Evolutionary conservation across 164 flowering plant species (phyloP).

Genomic region (Stephania japonica): DNA sequence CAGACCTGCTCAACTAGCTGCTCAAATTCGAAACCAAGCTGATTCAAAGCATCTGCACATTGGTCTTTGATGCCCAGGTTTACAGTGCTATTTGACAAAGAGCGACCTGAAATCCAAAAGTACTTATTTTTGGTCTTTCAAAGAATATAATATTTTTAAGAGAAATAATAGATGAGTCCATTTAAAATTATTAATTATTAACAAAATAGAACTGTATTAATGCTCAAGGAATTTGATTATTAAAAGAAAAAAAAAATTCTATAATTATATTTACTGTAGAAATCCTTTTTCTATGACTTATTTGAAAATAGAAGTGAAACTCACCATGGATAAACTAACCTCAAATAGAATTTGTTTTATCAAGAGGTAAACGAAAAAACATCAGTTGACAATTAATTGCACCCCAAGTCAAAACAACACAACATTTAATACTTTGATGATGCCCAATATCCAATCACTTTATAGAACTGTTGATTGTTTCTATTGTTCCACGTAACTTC

Average conservation of each 20-base stretch:
- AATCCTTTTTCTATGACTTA: background rate
- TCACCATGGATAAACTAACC: background rate
- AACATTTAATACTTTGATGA: no score
- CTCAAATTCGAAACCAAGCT: conserved; percentile 52
- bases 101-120: conserved; percentile 38
- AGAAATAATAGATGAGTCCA: background rate
- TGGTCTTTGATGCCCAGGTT: conserved; percentile 49
- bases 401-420: background rate
- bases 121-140: background rate
- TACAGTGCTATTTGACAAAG: conserved; percentile 45
- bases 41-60: conserved; percentile 43
- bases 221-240: background rate
- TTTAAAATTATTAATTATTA: background rate
- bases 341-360: background rate
- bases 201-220: background rate
- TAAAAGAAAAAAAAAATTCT: background rate
- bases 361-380: background rate
- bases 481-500: background rate
- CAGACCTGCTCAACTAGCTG: conserved; percentile 53
- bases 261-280: background rate
- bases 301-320: background rate
- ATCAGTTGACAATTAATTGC: background rate
- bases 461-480: background rate
- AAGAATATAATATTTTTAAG: background rate
- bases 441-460: background rate